These are phyloP conservation scores for Colletotrichum aenigma DNA, from an alignment of 2,329 filamentous ascomycete genomes.

Conservation along the genomic window DNA sequence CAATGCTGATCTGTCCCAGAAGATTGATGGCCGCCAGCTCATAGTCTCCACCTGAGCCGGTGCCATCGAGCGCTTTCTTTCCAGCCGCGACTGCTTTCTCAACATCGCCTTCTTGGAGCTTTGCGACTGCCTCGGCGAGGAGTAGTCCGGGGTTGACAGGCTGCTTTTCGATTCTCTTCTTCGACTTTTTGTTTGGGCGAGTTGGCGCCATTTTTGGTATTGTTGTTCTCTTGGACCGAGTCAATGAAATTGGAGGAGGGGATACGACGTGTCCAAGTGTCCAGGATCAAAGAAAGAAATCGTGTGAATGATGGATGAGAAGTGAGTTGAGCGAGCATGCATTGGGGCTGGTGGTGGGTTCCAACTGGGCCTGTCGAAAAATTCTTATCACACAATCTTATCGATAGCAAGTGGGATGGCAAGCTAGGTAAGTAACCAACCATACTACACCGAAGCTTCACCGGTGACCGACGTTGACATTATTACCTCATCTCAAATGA, in stretches of 20 bases:
- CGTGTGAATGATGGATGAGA: neutral
- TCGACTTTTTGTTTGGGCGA: conserved; percentile 41
- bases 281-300: neutral
- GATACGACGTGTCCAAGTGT: neutral
- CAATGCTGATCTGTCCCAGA: conserved; percentile 81
- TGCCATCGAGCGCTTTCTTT: conserved; percentile 45
- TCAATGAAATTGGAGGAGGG: neutral
- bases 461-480: neutral
- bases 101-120: conserved; percentile 45
- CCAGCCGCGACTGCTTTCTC: conserved; percentile 45
- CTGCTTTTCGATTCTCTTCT: conserved; percentile 32
- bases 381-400: conserved; percentile 20
- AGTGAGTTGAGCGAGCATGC: neutral
- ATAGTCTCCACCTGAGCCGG: conserved; percentile 49
- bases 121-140: conserved; percentile 44
- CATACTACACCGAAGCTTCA: neutral
- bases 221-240: neutral
- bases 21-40: conserved; percentile 74
- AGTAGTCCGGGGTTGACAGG: conserved; percentile 28
- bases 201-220: conserved; percentile 42
- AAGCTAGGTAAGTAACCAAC: neutral
- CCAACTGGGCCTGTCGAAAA: neutral
- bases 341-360: neutral
- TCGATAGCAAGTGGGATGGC: conserved; percentile 10
- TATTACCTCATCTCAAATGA: neutral